phyloP scores from a whole-genome alignment of 208 protist genomes.

The Leishmania gerbilli region DNA sequence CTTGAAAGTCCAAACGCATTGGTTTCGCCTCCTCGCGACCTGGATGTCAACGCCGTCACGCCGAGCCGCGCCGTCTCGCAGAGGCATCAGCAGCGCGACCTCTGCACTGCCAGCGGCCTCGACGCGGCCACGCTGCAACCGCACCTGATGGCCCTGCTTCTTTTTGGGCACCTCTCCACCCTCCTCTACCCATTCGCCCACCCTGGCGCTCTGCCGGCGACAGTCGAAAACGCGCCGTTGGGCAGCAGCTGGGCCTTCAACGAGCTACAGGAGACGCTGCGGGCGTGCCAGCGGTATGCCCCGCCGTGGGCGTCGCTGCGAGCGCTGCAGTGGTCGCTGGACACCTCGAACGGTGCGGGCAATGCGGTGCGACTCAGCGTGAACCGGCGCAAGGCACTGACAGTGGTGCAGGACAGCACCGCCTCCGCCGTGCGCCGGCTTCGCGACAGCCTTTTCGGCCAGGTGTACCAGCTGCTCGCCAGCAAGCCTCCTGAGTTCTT shows the following conservation, averaged over 20 bases:
- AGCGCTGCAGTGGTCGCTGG: conserved; percentile 45
- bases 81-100: conserved; percentile 19
- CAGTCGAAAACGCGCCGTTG: conserved; percentile 25
- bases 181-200: conserved; percentile 41
- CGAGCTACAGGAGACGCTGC: conserved; percentile 23
- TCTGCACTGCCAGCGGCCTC: conserved; percentile 28
- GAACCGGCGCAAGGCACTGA: conserved; percentile 82
- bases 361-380: conserved; percentile 78
- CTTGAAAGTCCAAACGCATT: background rate
- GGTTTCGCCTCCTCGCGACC: background rate
- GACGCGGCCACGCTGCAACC: conserved; percentile 11
- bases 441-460: conserved; percentile 85
- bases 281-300: conserved; percentile 28
- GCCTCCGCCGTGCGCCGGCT: conserved; percentile 44
- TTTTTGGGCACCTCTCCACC: conserved; percentile 29
- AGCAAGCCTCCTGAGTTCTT: conserved; percentile 65
- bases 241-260: conserved; percentile 21
- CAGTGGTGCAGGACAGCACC: conserved; percentile 50
- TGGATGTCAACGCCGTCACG: background rate
- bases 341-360: conserved; percentile 46
- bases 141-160: conserved; percentile 22
- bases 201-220: conserved; percentile 23
- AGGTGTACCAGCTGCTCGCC: conserved; percentile 78
- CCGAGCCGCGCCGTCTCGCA: conserved; percentile 8
- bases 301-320: conserved; percentile 49